Base-by-base conservation (phyloP, 805 yeast species). In the Isabelozyma gotoi region DNA sequence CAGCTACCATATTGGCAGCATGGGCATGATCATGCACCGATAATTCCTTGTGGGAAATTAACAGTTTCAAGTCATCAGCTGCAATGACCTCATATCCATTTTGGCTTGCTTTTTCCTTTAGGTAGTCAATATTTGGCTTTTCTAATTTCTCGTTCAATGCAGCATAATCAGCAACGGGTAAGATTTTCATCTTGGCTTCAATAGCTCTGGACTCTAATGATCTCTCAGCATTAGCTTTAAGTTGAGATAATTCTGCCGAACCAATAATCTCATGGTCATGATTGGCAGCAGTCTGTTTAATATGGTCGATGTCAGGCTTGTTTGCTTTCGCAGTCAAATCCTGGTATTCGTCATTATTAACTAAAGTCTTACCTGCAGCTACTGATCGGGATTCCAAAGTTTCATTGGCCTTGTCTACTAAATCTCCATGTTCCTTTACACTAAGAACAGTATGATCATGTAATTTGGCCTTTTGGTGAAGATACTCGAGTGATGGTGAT, bases 121-220 rank as follows among this genome's bases (percentile, higher is more conserved):
- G 45, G 21, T 57, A 53, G 4, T 61, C 69, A 12, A 55, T 49
- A 10, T 66, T 53, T 4, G 80, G 78, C 41, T 37, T 14, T 37
- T 45, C 58, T n/a, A 56, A 33, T 3, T 43, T 38, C 14, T 47
- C 48, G 34, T 38, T 41, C 31, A 49, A 36, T 15, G 33, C 14
- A 2, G 48, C 39, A 7, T 37, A 44, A 18, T 43, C 51, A 5
- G 19, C 19, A 3, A 38, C 7, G 10, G 44, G 35, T 12, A 49
- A 14, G 3, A 49, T 37, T 5, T 24, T 10, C 32, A 21, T 19
- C 14, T 42, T 40, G 8, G 24, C 18, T 19, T 27, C 40, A 15
- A 19, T 27, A 5, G 47, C 45, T 24, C 41, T 46, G 46, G 38
- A 49, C 20, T 49, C 53, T 18, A 47, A 15, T 18, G 53, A 17